Percentiles rank a stretch among this genome's conserved stretches.
These are phyloP conservation scores for Salmacisia buchloeana DNA, from an alignment of 1,284 basidiomycete genomes.

Conservation along the genomic window DNA sequence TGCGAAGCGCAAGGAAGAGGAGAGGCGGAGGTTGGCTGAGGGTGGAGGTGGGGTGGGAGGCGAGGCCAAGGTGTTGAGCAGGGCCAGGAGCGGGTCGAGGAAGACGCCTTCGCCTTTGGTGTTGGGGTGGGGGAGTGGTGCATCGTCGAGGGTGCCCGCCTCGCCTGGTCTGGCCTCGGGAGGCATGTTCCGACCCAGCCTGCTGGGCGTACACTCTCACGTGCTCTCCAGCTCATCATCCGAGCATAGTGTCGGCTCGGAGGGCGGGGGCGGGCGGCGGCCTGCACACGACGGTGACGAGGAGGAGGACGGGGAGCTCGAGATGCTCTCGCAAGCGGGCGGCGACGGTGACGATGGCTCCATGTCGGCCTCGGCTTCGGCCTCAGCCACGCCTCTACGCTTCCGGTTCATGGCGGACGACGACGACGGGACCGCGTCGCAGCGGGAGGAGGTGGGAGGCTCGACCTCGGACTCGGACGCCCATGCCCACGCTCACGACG, in stretches of 20 bases:
- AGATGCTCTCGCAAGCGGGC: constrained; percentile 3
- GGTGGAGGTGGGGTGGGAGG: no score
- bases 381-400: background rate
- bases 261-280: background rate
- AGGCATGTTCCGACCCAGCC: background rate
- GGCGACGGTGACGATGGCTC: background rate
- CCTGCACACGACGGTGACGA: no score
- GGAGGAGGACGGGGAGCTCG: background rate
- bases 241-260: background rate
- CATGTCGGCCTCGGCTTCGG: background rate
- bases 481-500: background rate
- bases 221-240: background rate
- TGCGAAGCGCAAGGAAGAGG: background rate
- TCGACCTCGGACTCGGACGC: background rate
- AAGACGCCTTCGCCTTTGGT: background rate
- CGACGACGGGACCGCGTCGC: background rate
- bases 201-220: background rate
- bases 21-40: no score
- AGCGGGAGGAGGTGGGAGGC: background rate
- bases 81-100: no score
- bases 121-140: no score
- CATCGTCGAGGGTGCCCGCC: background rate
- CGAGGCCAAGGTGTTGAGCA: no score
- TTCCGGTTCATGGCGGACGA: background rate
- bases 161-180: background rate